Conservation (phyloP, 352 stramenopile species). For the Phytophthora tubulina region DNA sequence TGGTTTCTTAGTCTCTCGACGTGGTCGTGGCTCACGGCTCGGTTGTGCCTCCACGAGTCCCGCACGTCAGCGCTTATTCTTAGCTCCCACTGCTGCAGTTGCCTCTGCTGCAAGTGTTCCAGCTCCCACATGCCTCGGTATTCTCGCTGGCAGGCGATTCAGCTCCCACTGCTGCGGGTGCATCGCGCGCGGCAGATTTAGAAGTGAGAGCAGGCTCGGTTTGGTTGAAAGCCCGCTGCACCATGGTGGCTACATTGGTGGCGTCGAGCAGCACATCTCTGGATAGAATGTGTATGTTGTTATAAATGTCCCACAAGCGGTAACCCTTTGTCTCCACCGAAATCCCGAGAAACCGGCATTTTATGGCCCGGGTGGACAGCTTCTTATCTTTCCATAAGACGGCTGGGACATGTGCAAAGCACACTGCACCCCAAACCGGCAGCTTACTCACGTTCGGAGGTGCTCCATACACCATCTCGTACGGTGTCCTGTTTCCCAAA, state of each 20-base stretch:
- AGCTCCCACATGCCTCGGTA: too few species aligned
- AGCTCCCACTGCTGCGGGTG: background rate
- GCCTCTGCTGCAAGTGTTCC: background rate
- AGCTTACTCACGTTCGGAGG: too few species aligned
- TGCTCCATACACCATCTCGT: too few species aligned
- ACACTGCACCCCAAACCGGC: slow-evolving; percentile 6
- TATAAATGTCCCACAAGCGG: slow-evolving; percentile 4
- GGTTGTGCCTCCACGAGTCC: background rate
- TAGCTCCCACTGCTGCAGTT: background rate
- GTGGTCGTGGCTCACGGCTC: slow-evolving; percentile 7
- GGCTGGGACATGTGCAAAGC: slow-evolving; percentile 9
- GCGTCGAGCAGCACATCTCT: slow-evolving; percentile 16
- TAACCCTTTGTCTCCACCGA: slow-evolving; percentile 17
- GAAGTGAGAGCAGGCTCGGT: too few species aligned
- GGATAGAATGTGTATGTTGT: slow-evolving; percentile 12
- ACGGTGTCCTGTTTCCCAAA: too few species aligned
- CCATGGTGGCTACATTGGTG: slow-evolving; percentile 7
- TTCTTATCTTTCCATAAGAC: slow-evolving; percentile 10
- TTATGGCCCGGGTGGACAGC: slow-evolving; percentile 1
- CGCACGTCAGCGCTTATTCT: background rate
- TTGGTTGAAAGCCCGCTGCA: slow-evolving; percentile 2
- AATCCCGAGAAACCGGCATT: slow-evolving; percentile 13
- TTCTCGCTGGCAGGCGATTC: too few species aligned
- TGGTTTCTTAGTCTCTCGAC: slow-evolving; percentile 12
- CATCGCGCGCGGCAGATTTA: too few species aligned